Evolutionary conservation across 345 rosid species (phyloP).

Genomic region (Hirschfeldia incana): DNA sequence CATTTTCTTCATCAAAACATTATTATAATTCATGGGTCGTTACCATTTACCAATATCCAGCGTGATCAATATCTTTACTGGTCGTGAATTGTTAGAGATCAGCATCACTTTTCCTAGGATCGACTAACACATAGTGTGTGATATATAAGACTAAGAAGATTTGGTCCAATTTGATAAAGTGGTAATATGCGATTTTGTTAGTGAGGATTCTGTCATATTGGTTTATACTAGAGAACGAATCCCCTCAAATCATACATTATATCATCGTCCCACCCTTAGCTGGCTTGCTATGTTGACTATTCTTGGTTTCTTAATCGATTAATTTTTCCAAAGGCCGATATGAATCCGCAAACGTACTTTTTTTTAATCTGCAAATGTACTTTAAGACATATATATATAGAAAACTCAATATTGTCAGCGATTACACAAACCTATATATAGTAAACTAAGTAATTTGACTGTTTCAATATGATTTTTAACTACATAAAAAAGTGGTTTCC

Average conservation of each 20-base stretch:
- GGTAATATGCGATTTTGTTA: neutral
- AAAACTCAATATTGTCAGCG: neutral
- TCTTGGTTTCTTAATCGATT: neutral
- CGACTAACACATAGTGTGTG: neutral
- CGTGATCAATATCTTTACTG: neutral
- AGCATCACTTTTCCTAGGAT: neutral
- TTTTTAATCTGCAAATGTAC: neutral
- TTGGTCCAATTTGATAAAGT: neutral
- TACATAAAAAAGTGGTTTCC: neutral
- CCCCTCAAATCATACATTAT: neutral
- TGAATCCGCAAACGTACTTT: neutral
- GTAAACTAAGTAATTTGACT: neutral
- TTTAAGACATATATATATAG: neutral
- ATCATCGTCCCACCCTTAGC: neutral
- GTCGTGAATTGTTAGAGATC: neutral
- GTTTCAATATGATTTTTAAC: neutral
- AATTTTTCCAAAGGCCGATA: neutral
- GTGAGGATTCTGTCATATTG: neutral
- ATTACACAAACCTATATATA: neutral
- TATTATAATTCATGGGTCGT: neutral
- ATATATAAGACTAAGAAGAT: neutral
- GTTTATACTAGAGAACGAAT: neutral
- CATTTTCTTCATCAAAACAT: neutral
- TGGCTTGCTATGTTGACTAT: neutral
- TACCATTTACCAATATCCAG: neutral